These are phyloP conservation scores for Pluteus cervinus DNA, from an alignment of 768 basidiomycete genomes.

Conservation along the genomic window DNA sequence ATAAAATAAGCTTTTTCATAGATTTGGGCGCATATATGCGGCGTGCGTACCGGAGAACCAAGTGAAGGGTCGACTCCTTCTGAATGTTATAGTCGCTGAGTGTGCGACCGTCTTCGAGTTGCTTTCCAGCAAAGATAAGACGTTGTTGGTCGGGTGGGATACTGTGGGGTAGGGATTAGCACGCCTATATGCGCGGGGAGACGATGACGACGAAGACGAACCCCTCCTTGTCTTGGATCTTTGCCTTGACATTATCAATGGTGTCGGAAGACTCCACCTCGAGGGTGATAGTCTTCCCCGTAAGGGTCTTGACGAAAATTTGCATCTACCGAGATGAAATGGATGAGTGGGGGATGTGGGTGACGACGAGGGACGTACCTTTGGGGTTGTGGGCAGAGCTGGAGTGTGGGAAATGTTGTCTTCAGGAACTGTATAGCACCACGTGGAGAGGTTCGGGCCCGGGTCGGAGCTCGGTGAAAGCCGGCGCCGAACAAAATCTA, in stretches of 20 bases:
- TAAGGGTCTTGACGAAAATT: conserved; percentile 74
- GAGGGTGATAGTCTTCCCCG: conserved; percentile 96
- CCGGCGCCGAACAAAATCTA: too few relatives aligned
- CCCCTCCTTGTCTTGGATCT: conserved; percentile 58
- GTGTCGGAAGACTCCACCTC: conserved; percentile 98
- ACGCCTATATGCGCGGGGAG: conserved; percentile 1
- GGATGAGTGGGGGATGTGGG: conserved; percentile 12
- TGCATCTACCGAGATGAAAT: too few relatives aligned
- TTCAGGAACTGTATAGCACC: conserved; percentile 20
- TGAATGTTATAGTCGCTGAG: conserved; percentile 97
- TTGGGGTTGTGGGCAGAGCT: conserved; percentile 11
- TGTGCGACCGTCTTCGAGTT: conserved; percentile 96
- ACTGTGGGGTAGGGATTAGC: conserved; percentile 23
- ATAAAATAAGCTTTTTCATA: background rate
- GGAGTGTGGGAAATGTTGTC: conserved; percentile 9
- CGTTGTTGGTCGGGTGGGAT: conserved; percentile 96
- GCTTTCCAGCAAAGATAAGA: conserved; percentile 96
- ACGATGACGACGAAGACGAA: conserved; percentile 16
- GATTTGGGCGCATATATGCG: background rate
- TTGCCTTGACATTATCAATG: conserved; percentile 91
- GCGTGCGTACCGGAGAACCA: conserved; percentile 82
- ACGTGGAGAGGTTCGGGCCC: too few relatives aligned
- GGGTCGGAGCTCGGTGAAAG: too few relatives aligned
- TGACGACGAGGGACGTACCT: conserved; percentile 11
- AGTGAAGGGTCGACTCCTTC: conserved; percentile 96